Conservation (phyloP, 129 eudicot genomes). For the Solidago caesia region DNA sequence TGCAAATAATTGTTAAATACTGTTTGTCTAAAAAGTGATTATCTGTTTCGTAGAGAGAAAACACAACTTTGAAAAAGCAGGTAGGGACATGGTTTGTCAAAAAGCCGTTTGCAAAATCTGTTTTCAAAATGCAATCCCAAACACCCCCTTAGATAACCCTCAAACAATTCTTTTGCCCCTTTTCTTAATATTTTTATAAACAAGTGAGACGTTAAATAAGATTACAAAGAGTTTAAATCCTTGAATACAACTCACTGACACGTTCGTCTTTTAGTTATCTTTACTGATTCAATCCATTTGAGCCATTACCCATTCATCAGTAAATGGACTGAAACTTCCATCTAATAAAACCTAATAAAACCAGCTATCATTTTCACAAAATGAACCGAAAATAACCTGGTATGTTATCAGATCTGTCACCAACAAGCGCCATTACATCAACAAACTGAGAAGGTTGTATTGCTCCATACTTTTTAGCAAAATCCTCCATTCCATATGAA, state of each 20-base stretch:
- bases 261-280: no score
- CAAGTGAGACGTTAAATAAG: neutral
- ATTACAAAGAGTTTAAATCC: neutral
- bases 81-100: no score
- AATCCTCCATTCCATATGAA: conserved; percentile 96
- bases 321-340: neutral
- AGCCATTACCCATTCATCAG: neutral
- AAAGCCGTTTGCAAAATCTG: no score
- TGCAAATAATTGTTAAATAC: no score
- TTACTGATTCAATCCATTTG: neutral
- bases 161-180: neutral
- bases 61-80: no score
- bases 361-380: neutral
- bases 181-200: neutral
- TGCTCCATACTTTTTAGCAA: conserved; percentile 75
- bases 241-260: neutral
- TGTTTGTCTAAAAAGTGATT: no score
- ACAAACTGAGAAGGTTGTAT: conserved; percentile 86
- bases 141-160: no score
- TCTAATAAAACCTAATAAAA: conserved; percentile 10
- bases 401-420: conserved; percentile 92
- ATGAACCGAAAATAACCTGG: conserved; percentile 56
- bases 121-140: no score
- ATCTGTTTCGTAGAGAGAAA: no score
- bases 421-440: conserved; percentile 87